Evolutionary conservation across 2,329 filamentous ascomycete species (phyloP).

Genomic region (Cercospora janseana): DNA sequence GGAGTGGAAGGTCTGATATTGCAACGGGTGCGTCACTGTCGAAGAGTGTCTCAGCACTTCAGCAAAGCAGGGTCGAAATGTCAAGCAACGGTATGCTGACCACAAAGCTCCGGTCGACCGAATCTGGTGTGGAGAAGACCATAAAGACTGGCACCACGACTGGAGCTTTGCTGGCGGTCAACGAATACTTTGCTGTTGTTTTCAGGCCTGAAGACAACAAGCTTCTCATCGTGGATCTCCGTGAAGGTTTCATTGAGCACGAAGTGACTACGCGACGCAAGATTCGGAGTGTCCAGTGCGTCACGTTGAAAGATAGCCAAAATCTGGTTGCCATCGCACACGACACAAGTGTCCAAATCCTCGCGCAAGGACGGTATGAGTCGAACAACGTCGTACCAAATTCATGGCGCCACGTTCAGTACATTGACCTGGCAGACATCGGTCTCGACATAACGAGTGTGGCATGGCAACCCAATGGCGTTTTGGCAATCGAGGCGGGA

Average conservation of each 20-base stretch:
- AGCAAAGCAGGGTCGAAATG: neutral
- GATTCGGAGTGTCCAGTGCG: constrained; percentile 21
- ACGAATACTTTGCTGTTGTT: constrained; percentile 29
- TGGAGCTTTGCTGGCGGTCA: constrained; percentile 25
- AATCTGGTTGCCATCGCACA: constrained; percentile 33
- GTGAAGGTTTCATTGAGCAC: constrained; percentile 36
- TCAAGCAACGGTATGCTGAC: neutral
- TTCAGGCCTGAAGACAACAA: constrained; percentile 21
- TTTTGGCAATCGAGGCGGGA: constrained; percentile 82
- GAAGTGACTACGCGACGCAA: constrained; percentile 8
- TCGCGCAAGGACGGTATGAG: constrained; percentile 32
- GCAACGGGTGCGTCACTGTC: neutral
- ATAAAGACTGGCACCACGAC: constrained; percentile 25
- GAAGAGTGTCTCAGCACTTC: neutral
- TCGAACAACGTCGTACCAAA: constrained; percentile 15
- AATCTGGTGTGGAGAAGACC: neutral
- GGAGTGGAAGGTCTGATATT: neutral
- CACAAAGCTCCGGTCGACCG: neutral
- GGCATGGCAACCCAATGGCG: constrained; percentile 75
- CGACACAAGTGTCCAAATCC: constrained; percentile 27
- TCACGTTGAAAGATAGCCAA: constrained; percentile 19
- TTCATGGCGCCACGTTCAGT: constrained; percentile 30
- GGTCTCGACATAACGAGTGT: constrained; percentile 28
- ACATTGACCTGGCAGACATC: constrained; percentile 28
- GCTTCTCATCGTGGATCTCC: constrained; percentile 31